phyloP scores from a whole-genome alignment of 2,329 filamentous ascomycete species.

The Arthrobotrys iridis region DNA sequence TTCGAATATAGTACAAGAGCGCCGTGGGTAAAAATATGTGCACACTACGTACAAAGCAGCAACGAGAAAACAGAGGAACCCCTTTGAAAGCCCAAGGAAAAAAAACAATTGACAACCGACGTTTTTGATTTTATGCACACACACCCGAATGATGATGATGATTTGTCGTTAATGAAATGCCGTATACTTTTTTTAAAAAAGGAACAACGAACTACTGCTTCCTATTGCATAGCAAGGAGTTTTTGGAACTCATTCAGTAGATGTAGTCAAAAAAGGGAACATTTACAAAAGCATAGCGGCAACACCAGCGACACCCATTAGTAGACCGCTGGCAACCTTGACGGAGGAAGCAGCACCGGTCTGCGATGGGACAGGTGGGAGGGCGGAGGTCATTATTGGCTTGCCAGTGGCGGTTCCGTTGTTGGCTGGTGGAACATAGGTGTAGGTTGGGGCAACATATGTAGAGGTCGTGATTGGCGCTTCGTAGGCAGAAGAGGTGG shows the following conservation, averaged over 20 bases:
- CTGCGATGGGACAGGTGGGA: conserved; percentile 35
- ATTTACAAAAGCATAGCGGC: conserved; percentile 54
- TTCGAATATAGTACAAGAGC: conserved; percentile 53
- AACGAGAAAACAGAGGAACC: not conserved
- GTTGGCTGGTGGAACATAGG: conserved; percentile 16
- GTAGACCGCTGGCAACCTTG: conserved; percentile 56
- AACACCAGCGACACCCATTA: conserved; percentile 55
- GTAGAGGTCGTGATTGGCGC: conserved; percentile 31
- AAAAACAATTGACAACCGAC: not conserved
- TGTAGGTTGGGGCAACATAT: conserved; percentile 38
- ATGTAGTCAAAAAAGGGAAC: not conserved
- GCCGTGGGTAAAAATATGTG: conserved; percentile 26
- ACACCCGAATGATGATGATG: conserved; percentile 1
- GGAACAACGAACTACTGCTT: not conserved
- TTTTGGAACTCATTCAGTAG: not conserved
- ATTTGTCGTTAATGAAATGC: conserved; percentile 32
- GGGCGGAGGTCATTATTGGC: conserved; percentile 7
- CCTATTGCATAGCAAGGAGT: not conserved
- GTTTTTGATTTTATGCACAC: conserved; percentile 9
- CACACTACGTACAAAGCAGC: conserved; percentile 40
- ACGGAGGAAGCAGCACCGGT: conserved; percentile 56
- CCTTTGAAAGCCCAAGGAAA: not conserved
- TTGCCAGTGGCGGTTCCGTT: conserved; percentile 22
- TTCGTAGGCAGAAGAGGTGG: conserved; percentile 49
- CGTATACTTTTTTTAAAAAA: conserved; percentile 1